These are phyloP conservation scores for Fomitopsis betulina DNA, from an alignment of 1,284 basidiomycete species.

Conservation along the genomic window DNA sequence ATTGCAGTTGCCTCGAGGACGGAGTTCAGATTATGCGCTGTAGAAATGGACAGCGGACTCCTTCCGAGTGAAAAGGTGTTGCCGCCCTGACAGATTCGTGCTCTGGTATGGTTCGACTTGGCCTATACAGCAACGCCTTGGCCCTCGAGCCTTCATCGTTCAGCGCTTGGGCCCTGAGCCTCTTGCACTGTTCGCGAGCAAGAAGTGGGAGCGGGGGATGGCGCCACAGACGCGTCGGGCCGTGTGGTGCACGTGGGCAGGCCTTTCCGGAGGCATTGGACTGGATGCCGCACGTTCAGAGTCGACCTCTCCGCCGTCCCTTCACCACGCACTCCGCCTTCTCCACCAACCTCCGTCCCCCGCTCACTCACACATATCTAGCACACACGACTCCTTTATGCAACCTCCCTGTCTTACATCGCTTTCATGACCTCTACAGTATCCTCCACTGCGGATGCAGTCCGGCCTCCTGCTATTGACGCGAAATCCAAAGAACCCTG, in stretches of 20 bases:
- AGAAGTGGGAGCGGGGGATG: background rate
- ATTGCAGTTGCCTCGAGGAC: no score
- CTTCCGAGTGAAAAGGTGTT: no score
- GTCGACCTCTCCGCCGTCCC: background rate
- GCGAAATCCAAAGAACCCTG: slow-evolving; percentile 16
- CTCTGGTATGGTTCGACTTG: no score
- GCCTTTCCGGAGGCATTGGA: background rate
- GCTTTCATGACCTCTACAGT: background rate
- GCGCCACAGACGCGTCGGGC: slow-evolving; percentile 1
- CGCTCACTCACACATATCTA: background rate
- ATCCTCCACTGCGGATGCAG: background rate
- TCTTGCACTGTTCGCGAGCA: no score
- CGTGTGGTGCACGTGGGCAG: background rate
- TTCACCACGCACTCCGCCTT: background rate
- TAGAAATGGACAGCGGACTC: no score
- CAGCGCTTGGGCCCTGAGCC: no score
- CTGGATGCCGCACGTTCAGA: background rate
- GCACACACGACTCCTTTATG: background rate
- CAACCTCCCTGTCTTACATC: background rate
- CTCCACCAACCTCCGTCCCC: background rate
- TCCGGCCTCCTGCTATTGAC: slow-evolving; percentile 4
- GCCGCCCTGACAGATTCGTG: no score
- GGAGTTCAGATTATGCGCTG: no score
- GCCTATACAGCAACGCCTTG: no score
- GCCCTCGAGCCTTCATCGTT: no score